A percentile compares a stretch with the other conserved stretches of the same genome.
Evolutionary conservation across 2,329 filamentous ascomycete genomes (phyloP).

Genomic region (Botrytis fabae): DNA sequence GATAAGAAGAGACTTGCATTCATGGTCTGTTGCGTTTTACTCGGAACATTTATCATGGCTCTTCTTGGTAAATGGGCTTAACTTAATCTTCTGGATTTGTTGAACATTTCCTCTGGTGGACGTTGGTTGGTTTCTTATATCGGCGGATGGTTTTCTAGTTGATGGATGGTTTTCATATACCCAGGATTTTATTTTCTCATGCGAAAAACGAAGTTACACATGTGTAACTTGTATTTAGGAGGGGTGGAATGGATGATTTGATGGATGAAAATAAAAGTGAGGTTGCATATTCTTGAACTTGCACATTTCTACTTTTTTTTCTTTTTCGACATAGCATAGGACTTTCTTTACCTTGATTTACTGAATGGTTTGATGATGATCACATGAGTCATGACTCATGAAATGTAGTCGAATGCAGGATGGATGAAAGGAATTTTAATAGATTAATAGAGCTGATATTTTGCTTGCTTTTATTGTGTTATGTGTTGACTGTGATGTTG

Average conservation of each 20-base stretch:
- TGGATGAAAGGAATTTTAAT: not conserved
- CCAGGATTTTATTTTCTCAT: not conserved
- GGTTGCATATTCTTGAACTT: not conserved
- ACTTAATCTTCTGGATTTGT: not conserved
- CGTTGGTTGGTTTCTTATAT: not conserved
- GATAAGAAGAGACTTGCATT: conserved; percentile 44
- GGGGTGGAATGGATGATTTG: not conserved
- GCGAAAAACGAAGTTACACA: not conserved
- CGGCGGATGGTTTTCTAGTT: not conserved
- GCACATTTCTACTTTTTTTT: not conserved
- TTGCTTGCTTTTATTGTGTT: not conserved
- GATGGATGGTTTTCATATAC: conserved; percentile 8
- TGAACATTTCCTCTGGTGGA: not conserved
- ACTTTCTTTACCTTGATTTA: not conserved
- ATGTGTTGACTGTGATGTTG: not conserved
- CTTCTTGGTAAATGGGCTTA: conserved; percentile 52
- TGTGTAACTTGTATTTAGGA: not conserved
- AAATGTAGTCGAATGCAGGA: conserved; percentile 7
- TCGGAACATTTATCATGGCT: conserved; percentile 50
- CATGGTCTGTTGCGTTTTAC: conserved; percentile 45
- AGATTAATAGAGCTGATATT: conserved; percentile 7
- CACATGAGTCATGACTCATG: conserved; percentile 5
- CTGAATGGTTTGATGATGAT: conserved; percentile 3
- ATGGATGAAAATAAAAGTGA: not conserved
- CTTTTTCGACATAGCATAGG: not conserved